Evolutionary conservation across 441 rosid species (phyloP).

Genomic region (Iberis amara): DNA sequence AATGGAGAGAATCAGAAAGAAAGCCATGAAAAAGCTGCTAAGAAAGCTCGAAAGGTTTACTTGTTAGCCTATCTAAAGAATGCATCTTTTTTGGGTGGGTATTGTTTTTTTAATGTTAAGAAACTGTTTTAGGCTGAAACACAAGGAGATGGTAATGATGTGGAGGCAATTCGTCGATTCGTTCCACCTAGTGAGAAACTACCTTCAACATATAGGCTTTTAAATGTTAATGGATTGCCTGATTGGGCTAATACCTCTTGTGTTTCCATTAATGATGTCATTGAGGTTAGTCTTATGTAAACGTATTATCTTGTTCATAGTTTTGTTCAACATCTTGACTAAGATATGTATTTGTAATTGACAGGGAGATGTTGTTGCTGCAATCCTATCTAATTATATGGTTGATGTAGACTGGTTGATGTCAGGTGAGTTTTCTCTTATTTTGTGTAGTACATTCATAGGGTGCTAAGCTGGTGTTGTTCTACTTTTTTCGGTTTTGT

Average conservation of each 20-base stretch:
- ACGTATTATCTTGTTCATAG: background rate
- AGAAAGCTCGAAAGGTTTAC: constrained; percentile 41
- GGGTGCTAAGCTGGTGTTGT: too few relatives aligned
- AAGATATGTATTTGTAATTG: background rate
- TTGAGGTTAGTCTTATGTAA: constrained; percentile 52
- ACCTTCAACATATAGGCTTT: constrained; percentile 54
- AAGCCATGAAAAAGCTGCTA: constrained; percentile 32
- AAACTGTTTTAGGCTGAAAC: constrained; percentile 29
- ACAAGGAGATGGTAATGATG: constrained; percentile 21
- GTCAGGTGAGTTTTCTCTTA: constrained; percentile 44
- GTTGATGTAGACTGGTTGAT: constrained; percentile 84
- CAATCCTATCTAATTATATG: constrained; percentile 82
- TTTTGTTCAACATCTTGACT: constrained; percentile 4
- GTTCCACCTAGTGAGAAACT: constrained; percentile 39
- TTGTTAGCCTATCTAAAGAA: constrained; percentile 2
- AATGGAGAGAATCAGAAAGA: constrained; percentile 30
- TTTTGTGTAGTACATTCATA: background rate
- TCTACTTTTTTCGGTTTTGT: constrained; percentile 1
- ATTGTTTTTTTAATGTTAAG: constrained; percentile 18
- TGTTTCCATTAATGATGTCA: constrained; percentile 75
- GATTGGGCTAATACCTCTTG: constrained; percentile 82
- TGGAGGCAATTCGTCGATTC: constrained; percentile 50
- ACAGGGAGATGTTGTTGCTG: constrained; percentile 71
- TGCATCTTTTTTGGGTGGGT: background rate
- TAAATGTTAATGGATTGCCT: constrained; percentile 69